Conservation (phyloP, 2,329 filamentous ascomycete genomes). For the Fusarium napiforme region DNA sequence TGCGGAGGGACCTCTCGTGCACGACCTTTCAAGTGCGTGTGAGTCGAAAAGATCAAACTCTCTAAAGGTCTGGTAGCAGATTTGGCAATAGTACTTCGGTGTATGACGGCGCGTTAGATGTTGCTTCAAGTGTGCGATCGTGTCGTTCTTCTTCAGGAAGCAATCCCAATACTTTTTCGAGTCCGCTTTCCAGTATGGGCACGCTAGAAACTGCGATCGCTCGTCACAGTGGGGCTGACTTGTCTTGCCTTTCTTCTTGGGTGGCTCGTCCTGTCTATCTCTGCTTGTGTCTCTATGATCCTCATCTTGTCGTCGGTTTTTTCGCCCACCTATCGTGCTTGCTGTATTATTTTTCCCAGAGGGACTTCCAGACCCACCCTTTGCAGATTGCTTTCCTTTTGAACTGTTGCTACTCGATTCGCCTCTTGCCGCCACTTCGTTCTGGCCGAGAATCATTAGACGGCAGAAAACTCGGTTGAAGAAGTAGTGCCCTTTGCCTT, state of each 20-base stretch:
- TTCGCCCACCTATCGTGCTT: rapidly evolving
- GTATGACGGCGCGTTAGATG: not conserved
- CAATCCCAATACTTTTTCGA: not conserved
- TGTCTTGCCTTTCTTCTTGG: not conserved
- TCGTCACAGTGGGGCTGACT: rapidly evolving
- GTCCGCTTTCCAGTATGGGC: not conserved
- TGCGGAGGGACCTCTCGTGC: rapidly evolving
- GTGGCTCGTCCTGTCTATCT: rapidly evolving
- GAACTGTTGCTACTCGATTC: rapidly evolving
- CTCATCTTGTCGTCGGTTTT: not conserved
- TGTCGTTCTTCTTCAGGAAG: not conserved
- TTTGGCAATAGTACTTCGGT: not conserved
- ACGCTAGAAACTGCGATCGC: not conserved
- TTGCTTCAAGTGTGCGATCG: not conserved
- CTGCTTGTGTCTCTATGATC: too few relatives aligned
- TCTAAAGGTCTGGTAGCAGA: not conserved
- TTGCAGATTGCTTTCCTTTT: not conserved
- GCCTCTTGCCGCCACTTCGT: not conserved
- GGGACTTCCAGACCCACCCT: too few relatives aligned
- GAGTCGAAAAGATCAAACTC: rapidly evolving
- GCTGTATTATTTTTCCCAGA: too few relatives aligned
- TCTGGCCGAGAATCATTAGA: not conserved
- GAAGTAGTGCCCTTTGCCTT: rapidly evolving
- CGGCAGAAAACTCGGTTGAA: not conserved
- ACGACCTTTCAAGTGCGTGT: rapidly evolving